Evolutionary conservation across 2,329 filamentous ascomycete genomes (phyloP).

Genomic region (Ceratocystiopsis sp.): DNA sequence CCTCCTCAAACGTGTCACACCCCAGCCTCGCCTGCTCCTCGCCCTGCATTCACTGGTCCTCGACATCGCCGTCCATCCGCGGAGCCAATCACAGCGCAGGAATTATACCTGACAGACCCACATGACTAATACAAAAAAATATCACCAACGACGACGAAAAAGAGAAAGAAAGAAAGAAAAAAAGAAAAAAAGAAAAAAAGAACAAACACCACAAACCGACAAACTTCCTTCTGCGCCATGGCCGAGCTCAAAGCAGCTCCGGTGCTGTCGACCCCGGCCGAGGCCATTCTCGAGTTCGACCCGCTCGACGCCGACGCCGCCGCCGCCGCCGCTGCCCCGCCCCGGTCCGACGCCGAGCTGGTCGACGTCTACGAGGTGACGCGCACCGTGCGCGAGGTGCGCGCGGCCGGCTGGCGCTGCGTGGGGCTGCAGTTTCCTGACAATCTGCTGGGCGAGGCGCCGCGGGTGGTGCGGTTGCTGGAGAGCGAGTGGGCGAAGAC

Average conservation of each 20-base stretch:
- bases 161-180: constrained; percentile 1
- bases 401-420: constrained; percentile 50
- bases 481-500: too few species aligned
- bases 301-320: constrained; percentile 17
- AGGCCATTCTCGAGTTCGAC: constrained; percentile 37
- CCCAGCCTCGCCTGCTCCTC: too few species aligned
- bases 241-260: constrained; percentile 34
- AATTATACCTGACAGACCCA: too few species aligned
- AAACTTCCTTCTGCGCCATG: constrained; percentile 18
- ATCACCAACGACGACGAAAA: too few species aligned
- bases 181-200: background rate
- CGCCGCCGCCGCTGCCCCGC: constrained; percentile 12
- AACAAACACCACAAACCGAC: constrained; percentile 5
- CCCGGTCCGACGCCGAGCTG: constrained; percentile 48
- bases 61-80: too few species aligned
- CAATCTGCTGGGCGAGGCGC: constrained; percentile 74
- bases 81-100: too few species aligned
- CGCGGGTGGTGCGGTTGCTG: constrained; percentile 57
- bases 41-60: too few species aligned
- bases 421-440: constrained; percentile 95
- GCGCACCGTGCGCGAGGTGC: constrained; percentile 61
- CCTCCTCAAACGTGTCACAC: too few species aligned
- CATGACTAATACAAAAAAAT: too few species aligned
- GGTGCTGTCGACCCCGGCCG: constrained; percentile 46
- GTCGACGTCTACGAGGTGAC: constrained; percentile 67